Percentiles rank a stretch among this genome's conserved stretches.
These are phyloP conservation scores for Fusarium sp. DNA, from an alignment of 2,329 filamentous ascomycete species.

Conservation along the genomic window DNA sequence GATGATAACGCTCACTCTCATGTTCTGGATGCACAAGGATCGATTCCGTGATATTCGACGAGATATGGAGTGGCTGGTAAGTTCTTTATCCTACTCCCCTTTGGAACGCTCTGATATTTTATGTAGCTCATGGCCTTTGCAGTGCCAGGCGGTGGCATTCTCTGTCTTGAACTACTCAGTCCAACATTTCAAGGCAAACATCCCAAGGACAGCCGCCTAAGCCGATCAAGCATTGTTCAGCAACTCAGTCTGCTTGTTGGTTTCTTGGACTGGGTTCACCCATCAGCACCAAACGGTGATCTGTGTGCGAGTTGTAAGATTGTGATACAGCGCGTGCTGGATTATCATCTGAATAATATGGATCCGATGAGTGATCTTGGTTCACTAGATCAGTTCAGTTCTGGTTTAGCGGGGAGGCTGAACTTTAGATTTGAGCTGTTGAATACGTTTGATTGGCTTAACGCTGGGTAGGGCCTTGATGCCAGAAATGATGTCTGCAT, in stretches of 20 bases:
- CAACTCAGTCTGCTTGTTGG: background rate
- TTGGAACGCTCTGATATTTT: accelerated
- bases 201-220: background rate
- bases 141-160: background rate
- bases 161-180: background rate
- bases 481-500: no score
- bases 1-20: background rate
- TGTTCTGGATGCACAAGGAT: slow-evolving; percentile 21
- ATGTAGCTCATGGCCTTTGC: background rate
- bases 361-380: background rate
- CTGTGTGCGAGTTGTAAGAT: slow-evolving; percentile 7
- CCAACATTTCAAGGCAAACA: slow-evolving; percentile 7
- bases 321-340: slow-evolving; percentile 12
- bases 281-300: slow-evolving; percentile 4
- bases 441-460: slow-evolving; percentile 17
- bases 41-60: background rate
- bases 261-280: slow-evolving; percentile 16
- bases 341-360: slow-evolving; percentile 2
- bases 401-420: background rate
- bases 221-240: slow-evolving; percentile 7
- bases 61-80: slow-evolving; percentile 6
- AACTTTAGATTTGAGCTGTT: slow-evolving; percentile 13
- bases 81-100: accelerated
- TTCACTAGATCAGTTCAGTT: slow-evolving; percentile 4
- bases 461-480: background rate